Evolutionary conservation across 2,329 filamentous ascomycete species (phyloP), one percentile per base, ranked within the genome.

Genomic region (Knufia fluminis): DNA sequence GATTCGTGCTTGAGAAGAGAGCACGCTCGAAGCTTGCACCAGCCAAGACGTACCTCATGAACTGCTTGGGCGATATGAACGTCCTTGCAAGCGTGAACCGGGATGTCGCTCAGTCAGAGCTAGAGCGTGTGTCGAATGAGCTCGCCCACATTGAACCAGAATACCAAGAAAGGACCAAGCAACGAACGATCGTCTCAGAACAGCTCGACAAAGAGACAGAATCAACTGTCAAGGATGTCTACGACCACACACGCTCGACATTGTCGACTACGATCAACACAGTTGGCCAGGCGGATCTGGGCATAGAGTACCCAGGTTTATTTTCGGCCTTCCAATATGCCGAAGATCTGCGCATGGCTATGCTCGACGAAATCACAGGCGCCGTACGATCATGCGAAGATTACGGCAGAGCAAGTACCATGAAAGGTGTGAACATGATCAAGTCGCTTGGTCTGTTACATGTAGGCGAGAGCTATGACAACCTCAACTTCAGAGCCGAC

Each of bases 1-100:
- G 90, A 39, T 98, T 98, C 59, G 92, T 98, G 6, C 75, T 98
- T 22, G 92, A 98, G 64, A 97, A 97, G 73, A 81, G 92, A 49
- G 89, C 92, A 42, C 81, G 89, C 24, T 97, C 92, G 7, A 98
- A 98, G 71, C 77, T 98, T 52, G 91, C 92, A 1, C 92, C 92
- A 3, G 92, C 92, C 4, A 90, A 89, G 68, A 97, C 91, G 1
- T 98, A 98, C 63, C 79, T 98, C 1, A 73, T 94, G 60, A 98
- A 98, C 65, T 84, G 97, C 22, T 76, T 98, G 28, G 85, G 87
- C 58, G 92, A 98, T 61, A 75, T 98, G 52, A 75, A 88, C 62
- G 83, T 80, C 3, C 74, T 98, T 36, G 91, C 91, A 3, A 80
- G 76, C 0, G 87, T 95, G 59, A 98, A 98, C 65, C 76, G 82